A percentile compares a stretch with the other conserved stretches of the same genome.
phyloP scores from a whole-genome alignment of 805 yeast genomes.

The Candida argentea region DNA sequence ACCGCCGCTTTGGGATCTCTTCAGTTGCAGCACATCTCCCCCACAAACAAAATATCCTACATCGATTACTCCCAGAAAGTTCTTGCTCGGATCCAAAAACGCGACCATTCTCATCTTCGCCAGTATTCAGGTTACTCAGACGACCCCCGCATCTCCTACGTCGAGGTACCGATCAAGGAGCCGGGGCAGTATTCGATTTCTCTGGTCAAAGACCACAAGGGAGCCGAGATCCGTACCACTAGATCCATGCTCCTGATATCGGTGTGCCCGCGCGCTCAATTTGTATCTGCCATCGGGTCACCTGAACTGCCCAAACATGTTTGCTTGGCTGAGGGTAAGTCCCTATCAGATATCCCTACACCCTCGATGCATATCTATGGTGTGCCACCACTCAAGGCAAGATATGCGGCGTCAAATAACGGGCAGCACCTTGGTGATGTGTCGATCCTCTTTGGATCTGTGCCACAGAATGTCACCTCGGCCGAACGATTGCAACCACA shows the following conservation, averaged over 20 bases:
- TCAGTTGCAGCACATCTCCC: constrained; percentile 52
- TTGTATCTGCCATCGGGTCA: no score
- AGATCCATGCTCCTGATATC: constrained; percentile 59
- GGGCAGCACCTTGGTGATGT: no score
- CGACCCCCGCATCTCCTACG: constrained; percentile 38
- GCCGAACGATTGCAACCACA: no score
- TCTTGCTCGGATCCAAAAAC: constrained; percentile 28
- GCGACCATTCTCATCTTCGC: constrained; percentile 23
- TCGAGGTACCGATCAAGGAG: constrained; percentile 52
- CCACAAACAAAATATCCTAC: constrained; percentile 36
- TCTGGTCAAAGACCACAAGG: constrained; percentile 56
- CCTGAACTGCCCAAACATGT: constrained; percentile 32
- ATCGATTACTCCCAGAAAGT: constrained; percentile 51
- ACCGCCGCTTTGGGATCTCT: constrained; percentile 60
- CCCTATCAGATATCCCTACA: constrained; percentile 26
- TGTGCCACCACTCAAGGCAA: constrained; percentile 61
- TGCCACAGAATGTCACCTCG: no score
- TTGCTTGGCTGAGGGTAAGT: constrained; percentile 44
- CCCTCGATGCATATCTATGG: constrained; percentile 53
- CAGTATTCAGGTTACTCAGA: constrained; percentile 15
- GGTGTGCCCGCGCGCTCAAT: constrained; percentile 65
- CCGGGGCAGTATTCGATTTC: constrained; percentile 74
- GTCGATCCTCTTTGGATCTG: no score
- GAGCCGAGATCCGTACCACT: constrained; percentile 48
- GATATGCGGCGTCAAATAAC: no score